phyloP scores from a whole-genome alignment of 176 grass and related monocot species.

The Musa acuminata region DNA sequence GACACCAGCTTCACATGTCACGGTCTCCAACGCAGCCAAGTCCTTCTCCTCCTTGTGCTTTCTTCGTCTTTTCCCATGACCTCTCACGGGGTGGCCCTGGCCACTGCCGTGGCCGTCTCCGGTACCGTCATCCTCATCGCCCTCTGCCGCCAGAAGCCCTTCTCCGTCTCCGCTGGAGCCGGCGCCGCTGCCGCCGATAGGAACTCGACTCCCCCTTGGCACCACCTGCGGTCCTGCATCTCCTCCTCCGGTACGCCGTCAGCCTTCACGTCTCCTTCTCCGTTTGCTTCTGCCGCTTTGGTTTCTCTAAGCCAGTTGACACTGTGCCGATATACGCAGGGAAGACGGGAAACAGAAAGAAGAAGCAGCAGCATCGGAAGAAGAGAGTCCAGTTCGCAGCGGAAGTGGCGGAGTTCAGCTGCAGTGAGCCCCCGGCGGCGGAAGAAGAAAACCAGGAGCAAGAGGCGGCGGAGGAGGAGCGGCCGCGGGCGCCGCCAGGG shows the following conservation, averaged over 20 bases:
- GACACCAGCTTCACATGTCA: not conserved
- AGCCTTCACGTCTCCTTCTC: no score
- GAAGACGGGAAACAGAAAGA: not conserved
- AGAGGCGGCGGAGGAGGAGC: not conserved
- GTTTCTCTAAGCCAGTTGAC: no score
- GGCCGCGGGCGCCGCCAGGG: not conserved
- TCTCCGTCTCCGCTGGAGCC: not conserved
- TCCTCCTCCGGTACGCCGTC: conserved; percentile 31
- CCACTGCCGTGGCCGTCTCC: conserved; percentile 83
- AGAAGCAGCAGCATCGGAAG: conserved; percentile 31
- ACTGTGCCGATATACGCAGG: no score
- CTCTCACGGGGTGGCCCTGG: conserved; percentile 49
- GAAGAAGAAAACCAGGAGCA: not conserved
- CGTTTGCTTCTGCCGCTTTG: not conserved
- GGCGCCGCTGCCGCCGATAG: no score
- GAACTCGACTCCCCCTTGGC: not conserved
- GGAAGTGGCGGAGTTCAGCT: conserved; percentile 38
- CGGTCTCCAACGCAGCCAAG: not conserved
- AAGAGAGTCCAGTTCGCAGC: conserved; percentile 82
- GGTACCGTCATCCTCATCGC: conserved; percentile 72
- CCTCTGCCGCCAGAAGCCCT: conserved; percentile 55
- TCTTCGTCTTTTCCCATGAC: conserved; percentile 21
- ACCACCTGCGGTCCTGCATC: conserved; percentile 31
- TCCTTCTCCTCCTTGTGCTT: not conserved
- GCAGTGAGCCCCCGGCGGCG: not conserved